A percentile compares a stretch with the other conserved stretches of the same genome.
Evolutionary conservation across 2,329 filamentous ascomycete genomes (phyloP).

Genomic region (Fusarium devonianum): DNA sequence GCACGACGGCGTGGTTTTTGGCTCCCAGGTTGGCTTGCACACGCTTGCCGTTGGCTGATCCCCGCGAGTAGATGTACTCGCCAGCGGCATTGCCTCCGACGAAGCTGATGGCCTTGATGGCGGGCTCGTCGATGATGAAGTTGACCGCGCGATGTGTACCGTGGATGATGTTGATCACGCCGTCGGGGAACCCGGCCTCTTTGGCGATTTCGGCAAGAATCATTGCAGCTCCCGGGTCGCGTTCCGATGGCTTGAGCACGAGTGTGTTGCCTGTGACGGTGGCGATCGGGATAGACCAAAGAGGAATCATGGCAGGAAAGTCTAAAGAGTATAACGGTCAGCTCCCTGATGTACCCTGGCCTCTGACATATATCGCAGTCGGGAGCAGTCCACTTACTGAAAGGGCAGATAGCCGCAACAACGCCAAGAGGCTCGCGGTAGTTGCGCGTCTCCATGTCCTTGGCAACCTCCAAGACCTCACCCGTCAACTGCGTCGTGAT

Average conservation of each 20-base stretch:
- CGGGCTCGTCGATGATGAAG: constrained; percentile 72
- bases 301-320: constrained; percentile 84
- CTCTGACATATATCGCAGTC: no score
- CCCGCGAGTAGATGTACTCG: constrained; percentile 72
- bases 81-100: constrained; percentile 73
- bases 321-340: constrained; percentile 52
- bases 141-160: constrained; percentile 70
- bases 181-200: constrained; percentile 77
- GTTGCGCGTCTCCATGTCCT: constrained; percentile 79
- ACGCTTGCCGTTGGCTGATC: constrained; percentile 74
- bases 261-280: constrained; percentile 81
- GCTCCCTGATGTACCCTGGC: background rate
- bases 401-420: constrained; percentile 77
- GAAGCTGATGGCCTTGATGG: constrained; percentile 73
- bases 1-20: constrained; percentile 73
- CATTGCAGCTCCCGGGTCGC: constrained; percentile 79
- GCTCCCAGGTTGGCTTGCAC: constrained; percentile 74
- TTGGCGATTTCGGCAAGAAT: constrained; percentile 77
- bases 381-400: no score
- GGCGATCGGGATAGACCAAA: constrained; percentile 82
- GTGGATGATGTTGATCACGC: constrained; percentile 74
- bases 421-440: constrained; percentile 77
- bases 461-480: constrained; percentile 77
- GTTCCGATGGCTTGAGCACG: constrained; percentile 80
- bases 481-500: constrained; percentile 76